Percentiles rank a stretch among this genome's conserved stretches.
Conservation (phyloP, 2,329 filamentous ascomycete genomes). For the Arthroderma sp. region DNA sequence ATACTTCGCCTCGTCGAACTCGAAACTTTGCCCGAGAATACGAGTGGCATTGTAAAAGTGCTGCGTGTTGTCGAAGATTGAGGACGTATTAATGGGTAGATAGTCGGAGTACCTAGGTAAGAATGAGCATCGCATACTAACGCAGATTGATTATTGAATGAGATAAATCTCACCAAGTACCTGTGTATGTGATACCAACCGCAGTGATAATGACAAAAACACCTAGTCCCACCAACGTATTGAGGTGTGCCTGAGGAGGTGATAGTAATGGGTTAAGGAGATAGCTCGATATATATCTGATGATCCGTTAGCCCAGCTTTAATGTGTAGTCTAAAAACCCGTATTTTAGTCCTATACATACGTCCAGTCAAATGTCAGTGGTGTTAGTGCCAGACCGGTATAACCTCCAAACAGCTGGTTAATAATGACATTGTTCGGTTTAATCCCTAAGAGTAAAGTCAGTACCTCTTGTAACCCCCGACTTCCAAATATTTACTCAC, state of each 20-base stretch:
- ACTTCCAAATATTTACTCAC: constrained; percentile 23
- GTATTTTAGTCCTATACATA: constrained; percentile 34
- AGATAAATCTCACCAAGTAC: constrained; percentile 39
- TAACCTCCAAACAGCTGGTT: constrained; percentile 62
- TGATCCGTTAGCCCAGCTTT: not conserved
- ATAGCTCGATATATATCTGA: constrained; percentile 40
- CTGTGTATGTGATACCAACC: constrained; percentile 51
- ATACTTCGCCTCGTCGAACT: constrained; percentile 51
- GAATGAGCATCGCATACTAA: too few species aligned
- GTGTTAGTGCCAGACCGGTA: constrained; percentile 54
- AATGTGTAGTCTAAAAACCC: not conserved
- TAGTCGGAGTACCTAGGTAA: constrained; percentile 35
- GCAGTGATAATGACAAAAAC: constrained; percentile 51
- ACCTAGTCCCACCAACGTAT: constrained; percentile 55
- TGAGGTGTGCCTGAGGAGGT: constrained; percentile 62
- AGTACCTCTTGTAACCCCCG: too few species aligned
- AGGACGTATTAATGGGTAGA: constrained; percentile 56
- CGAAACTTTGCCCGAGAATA: constrained; percentile 49
- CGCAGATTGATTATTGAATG: too few species aligned
- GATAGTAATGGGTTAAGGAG: constrained; percentile 55
- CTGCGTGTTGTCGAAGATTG: constrained; percentile 60
- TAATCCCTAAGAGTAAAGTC: constrained; percentile 27
- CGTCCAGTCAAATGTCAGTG: constrained; percentile 66
- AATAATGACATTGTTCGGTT: constrained; percentile 52
- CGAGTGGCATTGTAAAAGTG: constrained; percentile 49